Evolutionary conservation across 345 rosid species (phyloP).

Genomic region (Citrus inodora): DNA sequence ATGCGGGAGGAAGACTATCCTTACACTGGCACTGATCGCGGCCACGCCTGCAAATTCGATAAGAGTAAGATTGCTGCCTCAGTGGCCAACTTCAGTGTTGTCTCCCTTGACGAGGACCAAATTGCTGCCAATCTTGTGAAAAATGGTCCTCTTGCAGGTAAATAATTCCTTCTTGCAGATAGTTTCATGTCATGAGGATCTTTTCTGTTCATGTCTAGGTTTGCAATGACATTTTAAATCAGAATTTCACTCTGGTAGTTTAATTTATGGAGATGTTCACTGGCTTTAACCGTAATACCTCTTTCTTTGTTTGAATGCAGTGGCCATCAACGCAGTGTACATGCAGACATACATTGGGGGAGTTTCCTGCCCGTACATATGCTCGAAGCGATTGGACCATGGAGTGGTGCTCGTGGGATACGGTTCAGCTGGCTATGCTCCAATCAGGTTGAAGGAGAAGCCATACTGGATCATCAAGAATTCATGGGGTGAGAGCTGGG

Average conservation of each 20-base stretch:
- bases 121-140: conserved; percentile 93
- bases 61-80: conserved; percentile 73
- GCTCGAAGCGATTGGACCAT: conserved; percentile 75
- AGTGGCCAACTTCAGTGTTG: conserved; percentile 85
- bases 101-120: conserved; percentile 83
- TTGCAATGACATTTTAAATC: neutral
- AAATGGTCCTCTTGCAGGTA: conserved; percentile 90
- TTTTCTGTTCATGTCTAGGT: neutral
- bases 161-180: neutral
- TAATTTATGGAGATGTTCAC: no score
- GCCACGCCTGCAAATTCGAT: conserved; percentile 65
- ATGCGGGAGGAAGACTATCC: conserved; percentile 91
- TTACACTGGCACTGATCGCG: conserved; percentile 68
- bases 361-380: conserved; percentile 84
- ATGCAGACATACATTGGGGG: conserved; percentile 95
- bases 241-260: neutral
- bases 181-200: neutral
- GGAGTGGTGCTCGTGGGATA: conserved; percentile 90
- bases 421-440: conserved; percentile 78
- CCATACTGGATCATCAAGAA: conserved; percentile 93
- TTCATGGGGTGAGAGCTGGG: conserved; percentile 92
- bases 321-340: conserved; percentile 80
- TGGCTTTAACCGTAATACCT: neutral
- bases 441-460: conserved; percentile 81
- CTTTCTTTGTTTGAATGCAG: conserved; percentile 33